Conservation (phyloP, 768 basidiomycete genomes). For the Daedaleopsis nitida region DNA sequence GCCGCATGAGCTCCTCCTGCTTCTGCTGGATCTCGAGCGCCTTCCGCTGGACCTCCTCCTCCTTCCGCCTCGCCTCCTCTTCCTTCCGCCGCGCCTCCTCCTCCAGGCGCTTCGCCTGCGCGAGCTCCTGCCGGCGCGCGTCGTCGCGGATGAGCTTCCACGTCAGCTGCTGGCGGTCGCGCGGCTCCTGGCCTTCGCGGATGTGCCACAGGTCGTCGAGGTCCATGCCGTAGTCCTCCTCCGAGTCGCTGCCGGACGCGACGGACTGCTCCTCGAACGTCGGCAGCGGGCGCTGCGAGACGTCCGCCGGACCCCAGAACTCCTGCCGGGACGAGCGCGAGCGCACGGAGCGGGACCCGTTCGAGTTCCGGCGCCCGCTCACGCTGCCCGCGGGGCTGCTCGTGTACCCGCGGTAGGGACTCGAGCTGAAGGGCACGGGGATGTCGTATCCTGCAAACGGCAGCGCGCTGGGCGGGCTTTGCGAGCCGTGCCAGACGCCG, state of each 20-base stretch:
- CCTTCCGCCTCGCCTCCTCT: slow-evolving; percentile 25
- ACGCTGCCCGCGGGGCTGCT: slow-evolving; percentile 2
- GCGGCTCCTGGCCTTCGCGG: slow-evolving; percentile 12
- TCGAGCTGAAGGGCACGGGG: slow-evolving; percentile 7
- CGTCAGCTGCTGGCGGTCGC: neutral
- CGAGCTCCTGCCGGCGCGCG: slow-evolving; percentile 5
- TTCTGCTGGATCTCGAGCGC: slow-evolving; percentile 24
- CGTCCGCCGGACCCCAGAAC: slow-evolving; percentile 17
- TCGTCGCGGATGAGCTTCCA: slow-evolving; percentile 13
- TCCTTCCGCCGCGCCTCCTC: slow-evolving; percentile 24
- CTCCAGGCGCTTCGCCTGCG: slow-evolving; percentile 11
- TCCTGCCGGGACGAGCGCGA: slow-evolving; percentile 23
- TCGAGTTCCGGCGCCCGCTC: slow-evolving; percentile 25
- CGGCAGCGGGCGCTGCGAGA: slow-evolving; percentile 15
- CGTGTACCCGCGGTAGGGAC: slow-evolving; percentile 7
- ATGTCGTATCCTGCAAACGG: slow-evolving; percentile 15
- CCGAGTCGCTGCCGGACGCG: slow-evolving; percentile 23
- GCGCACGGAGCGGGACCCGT: slow-evolving; percentile 26
- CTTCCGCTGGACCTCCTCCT: slow-evolving; percentile 26
- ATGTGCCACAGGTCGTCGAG: slow-evolving; percentile 13
- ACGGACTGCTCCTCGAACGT: slow-evolving; percentile 27
- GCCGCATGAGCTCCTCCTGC: slow-evolving; percentile 37
- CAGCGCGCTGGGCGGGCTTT: slow-evolving; percentile 15
- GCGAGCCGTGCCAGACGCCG: slow-evolving; percentile 11
- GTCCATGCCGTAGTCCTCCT: slow-evolving; percentile 23